phyloP scores from a whole-genome alignment of 164 flowering plant genomes.

The Echeveria elegans region DNA sequence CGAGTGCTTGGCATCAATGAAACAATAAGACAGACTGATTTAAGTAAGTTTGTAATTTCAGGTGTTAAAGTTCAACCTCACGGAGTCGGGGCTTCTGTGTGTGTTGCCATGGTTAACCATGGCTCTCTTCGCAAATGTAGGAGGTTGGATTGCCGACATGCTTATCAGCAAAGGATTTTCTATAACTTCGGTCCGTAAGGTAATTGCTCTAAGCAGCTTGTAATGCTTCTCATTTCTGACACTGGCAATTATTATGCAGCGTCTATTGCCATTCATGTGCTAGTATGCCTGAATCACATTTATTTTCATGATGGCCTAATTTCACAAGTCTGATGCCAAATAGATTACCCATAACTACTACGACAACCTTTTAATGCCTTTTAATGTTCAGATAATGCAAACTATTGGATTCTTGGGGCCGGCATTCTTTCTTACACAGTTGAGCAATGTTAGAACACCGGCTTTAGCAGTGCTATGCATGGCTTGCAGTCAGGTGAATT shows the following conservation, averaged over 20 bases:
- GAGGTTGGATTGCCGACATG: constrained; percentile 98
- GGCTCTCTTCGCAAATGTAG: constrained; percentile 95
- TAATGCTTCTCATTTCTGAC: not conserved
- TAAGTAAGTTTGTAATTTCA: constrained; percentile 17
- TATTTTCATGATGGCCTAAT: not conserved
- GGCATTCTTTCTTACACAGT: constrained; percentile 84
- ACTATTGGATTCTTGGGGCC: constrained; percentile 96
- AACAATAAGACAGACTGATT: not conserved
- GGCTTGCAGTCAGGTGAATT: constrained; percentile 91
- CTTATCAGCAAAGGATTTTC: constrained; percentile 92
- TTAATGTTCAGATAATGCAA: constrained; percentile 79
- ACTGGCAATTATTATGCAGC: not conserved
- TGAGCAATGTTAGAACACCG: constrained; percentile 73
- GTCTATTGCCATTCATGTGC: not conserved
- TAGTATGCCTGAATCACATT: not conserved
- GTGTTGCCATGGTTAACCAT: constrained; percentile 98
- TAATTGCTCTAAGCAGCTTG: constrained; percentile 18
- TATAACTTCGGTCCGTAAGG: constrained; percentile 90
- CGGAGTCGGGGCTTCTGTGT: constrained; percentile 89
- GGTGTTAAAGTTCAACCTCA: constrained; percentile 98
- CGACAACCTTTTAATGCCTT: not conserved
- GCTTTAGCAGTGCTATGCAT: constrained; percentile 93
- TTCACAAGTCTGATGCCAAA: not conserved
- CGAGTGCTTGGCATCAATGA: not conserved
- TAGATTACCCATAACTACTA: not conserved